phyloP scores from a whole-genome alignment of 257 asterid genomes.

The Ilex aquifolium region DNA sequence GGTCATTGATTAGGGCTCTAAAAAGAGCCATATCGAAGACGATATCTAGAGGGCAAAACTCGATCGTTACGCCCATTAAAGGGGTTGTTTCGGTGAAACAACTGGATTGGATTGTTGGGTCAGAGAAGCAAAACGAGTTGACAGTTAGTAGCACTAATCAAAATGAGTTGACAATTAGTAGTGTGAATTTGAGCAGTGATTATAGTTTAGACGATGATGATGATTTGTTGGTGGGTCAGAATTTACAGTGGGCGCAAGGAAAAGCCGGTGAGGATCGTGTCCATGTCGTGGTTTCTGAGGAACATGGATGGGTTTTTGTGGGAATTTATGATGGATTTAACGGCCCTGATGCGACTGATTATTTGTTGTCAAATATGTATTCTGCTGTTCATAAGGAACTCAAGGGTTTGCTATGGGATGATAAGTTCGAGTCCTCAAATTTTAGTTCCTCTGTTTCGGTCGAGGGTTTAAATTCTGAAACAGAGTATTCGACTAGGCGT shows the following conservation, averaged over 20 bases:
- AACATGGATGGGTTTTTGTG: slow-evolving; percentile 90
- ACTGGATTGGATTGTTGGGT: slow-evolving; percentile 46
- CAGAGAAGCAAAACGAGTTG: slow-evolving; percentile 72
- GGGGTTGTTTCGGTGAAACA: slow-evolving; percentile 56
- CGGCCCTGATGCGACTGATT: slow-evolving; percentile 96
- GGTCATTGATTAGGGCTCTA: slow-evolving; percentile 53
- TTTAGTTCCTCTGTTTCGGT: slow-evolving; percentile 15
- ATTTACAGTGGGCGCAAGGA: slow-evolving; percentile 99
- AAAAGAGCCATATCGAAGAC: slow-evolving; percentile 70
- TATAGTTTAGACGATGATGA: slow-evolving; percentile 70
- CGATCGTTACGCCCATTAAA: slow-evolving; percentile 86
- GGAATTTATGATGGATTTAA: slow-evolving; percentile 95
- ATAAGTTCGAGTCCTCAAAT: slow-evolving; percentile 33
- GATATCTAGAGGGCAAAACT: slow-evolving; percentile 64
- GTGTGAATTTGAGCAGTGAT: slow-evolving; percentile 73
- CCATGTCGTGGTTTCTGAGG: slow-evolving; percentile 92
- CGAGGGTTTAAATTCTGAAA: slow-evolving; percentile 9
- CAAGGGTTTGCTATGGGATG: slow-evolving; percentile 86
- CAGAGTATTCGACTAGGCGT: slow-evolving; percentile 15
- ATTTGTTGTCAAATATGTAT: slow-evolving; percentile 70
- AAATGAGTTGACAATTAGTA: slow-evolving; percentile 56
- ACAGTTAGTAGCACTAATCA: slow-evolving; percentile 54
- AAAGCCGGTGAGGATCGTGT: slow-evolving; percentile 98
- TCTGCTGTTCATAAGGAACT: slow-evolving; percentile 79
- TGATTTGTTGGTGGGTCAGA: slow-evolving; percentile 50